Conservation (phyloP, 78 protist genomes). For the Planoprotostelium fungivorum region DNA sequence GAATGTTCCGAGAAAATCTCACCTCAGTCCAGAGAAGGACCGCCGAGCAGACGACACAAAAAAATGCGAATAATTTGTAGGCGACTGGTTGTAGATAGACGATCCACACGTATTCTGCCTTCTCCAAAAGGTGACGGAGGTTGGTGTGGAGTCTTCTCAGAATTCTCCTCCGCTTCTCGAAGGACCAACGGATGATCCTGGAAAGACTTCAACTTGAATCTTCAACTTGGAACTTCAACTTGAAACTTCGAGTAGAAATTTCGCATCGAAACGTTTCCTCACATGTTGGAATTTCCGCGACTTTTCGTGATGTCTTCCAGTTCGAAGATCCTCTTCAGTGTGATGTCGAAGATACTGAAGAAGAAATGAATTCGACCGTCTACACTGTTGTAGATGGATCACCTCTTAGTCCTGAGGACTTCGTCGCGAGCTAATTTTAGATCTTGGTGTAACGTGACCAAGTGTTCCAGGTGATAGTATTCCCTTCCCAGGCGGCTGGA, state of each 20-base stretch:
- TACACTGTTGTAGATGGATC: not conserved
- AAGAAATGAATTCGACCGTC: not conserved
- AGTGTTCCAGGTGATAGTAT: not conserved
- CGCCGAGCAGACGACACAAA: not conserved
- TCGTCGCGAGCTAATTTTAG: not conserved
- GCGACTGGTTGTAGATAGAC: not conserved
- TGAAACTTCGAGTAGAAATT: not conserved
- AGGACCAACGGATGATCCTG: not conserved
- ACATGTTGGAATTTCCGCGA: not conserved
- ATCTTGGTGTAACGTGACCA: not conserved
- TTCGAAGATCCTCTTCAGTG: not conserved
- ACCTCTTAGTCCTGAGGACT: not conserved
- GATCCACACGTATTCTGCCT: not conserved
- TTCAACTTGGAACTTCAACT: not conserved
- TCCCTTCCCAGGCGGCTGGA: not conserved
- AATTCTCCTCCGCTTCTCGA: too few relatives aligned
- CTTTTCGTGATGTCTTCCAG: not conserved
- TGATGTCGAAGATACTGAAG: not conserved
- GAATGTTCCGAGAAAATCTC: not conserved
- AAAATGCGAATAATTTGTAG: not conserved
- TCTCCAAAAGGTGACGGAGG: too few relatives aligned
- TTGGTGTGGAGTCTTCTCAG: too few relatives aligned
- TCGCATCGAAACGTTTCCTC: not conserved
- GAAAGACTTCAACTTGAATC: not conserved
- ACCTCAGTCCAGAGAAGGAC: not conserved